Conservation (phyloP, 768 basidiomycete species). For the Trametes villosa region DNA sequence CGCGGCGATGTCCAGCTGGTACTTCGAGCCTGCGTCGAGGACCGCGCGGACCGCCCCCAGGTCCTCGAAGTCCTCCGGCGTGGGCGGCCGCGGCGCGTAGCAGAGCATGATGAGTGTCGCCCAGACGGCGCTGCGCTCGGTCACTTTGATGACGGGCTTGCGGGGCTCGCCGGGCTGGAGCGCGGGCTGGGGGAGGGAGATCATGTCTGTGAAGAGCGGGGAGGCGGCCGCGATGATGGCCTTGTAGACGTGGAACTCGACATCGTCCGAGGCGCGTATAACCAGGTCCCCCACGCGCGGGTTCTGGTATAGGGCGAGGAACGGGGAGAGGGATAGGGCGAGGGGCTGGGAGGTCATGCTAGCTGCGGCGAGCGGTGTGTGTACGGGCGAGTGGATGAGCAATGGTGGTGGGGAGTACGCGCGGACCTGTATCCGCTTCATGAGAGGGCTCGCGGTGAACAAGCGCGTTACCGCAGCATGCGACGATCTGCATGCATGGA, state of each 20-base stretch:
- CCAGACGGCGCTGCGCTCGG: constrained; percentile 22
- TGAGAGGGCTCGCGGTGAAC: too few relatives aligned
- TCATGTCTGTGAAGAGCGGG: constrained; percentile 16
- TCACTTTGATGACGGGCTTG: constrained; percentile 12
- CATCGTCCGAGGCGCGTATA: constrained; percentile 22
- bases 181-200: constrained; percentile 14
- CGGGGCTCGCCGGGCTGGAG: background rate
- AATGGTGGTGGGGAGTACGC: too few relatives aligned
- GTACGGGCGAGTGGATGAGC: background rate
- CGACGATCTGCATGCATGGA: too few relatives aligned
- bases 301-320: background rate
- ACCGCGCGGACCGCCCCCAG: background rate
- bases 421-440: too few relatives aligned
- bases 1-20: constrained; percentile 16
- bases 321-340: background rate
- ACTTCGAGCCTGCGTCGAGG: constrained; percentile 22
- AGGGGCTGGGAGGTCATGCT: too few relatives aligned
- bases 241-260: constrained; percentile 18
- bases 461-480: too few relatives aligned
- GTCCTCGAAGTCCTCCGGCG: background rate
- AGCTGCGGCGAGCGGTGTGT: background rate
- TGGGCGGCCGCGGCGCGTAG: constrained; percentile 27
- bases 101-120: constrained; percentile 25
- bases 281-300: constrained; percentile 9
- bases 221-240: constrained; percentile 17